A percentile compares a stretch with the other conserved stretches of the same genome.
Evolutionary conservation across 768 basidiomycete species (phyloP).

Genomic region (Trametes sanguinea): DNA sequence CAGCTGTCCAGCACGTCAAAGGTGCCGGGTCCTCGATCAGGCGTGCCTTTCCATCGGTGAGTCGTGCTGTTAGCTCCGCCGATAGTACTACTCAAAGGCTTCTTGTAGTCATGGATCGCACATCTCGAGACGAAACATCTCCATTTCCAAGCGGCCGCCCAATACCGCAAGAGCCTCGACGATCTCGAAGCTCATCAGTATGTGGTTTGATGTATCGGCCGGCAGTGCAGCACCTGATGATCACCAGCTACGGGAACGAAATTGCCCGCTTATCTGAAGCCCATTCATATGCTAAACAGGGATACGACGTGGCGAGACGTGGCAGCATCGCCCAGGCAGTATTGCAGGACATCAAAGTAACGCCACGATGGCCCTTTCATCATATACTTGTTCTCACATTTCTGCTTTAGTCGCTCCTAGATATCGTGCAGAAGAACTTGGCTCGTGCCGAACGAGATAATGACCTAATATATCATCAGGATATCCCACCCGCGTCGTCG

Average conservation of each 20-base stretch:
- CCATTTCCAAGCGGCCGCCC: conserved; percentile 89
- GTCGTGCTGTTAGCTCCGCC: conserved; percentile 11
- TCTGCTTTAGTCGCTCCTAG: conserved; percentile 67
- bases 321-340: conserved; percentile 64
- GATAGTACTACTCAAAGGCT: background rate
- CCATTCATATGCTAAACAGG: conserved; percentile 65
- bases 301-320: conserved; percentile 64
- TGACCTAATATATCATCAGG: conserved; percentile 91
- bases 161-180: conserved; percentile 85
- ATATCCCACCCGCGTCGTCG: conserved; percentile 72
- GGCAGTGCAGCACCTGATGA: too few species aligned
- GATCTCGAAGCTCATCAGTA: conserved; percentile 79
- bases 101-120: conserved; percentile 66
- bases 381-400: background rate
- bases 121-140: conserved; percentile 80
- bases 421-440: conserved; percentile 65
- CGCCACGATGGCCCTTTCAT: background rate
- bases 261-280: conserved; percentile 77
- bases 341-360: conserved; percentile 77
- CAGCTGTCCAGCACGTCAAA: conserved; percentile 46
- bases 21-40: conserved; percentile 46
- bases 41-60: conserved; percentile 57
- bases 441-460: conserved; percentile 86
- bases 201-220: conserved; percentile 18
- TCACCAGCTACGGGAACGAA: conserved; percentile 80